Conservation (phyloP, 768 basidiomycete species). For the Phlebiopsis flavidoalba region DNA sequence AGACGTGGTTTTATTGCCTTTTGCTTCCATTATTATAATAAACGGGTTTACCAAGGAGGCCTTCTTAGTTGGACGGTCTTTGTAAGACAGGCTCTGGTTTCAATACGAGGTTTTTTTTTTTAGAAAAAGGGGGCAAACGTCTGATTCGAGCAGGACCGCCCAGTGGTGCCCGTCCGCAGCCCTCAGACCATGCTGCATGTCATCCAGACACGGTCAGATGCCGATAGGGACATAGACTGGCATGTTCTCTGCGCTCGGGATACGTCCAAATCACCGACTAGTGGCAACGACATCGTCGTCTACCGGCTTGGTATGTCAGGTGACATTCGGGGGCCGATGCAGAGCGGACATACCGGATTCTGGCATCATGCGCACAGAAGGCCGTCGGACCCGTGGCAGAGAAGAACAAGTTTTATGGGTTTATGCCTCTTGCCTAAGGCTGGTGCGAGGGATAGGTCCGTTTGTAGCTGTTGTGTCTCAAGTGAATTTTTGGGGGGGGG, state of each 20-base stretch:
- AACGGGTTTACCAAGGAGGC: not conserved
- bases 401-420: slow-evolving; percentile 19
- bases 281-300: slow-evolving; percentile 1
- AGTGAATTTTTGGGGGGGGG: too few relatives aligned
- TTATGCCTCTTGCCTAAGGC: slow-evolving; percentile 7
- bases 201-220: slow-evolving; percentile 20
- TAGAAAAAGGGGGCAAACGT: too few relatives aligned
- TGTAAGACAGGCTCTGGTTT: not conserved
- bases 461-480: too few relatives aligned
- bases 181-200: slow-evolving; percentile 30
- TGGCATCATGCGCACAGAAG: slow-evolving; percentile 31
- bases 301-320: slow-evolving; percentile 4
- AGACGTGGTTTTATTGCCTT: not conserved
- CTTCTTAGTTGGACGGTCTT: not conserved
- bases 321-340: not conserved
- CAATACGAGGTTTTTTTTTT: too few relatives aligned
- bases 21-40: slow-evolving; percentile 1
- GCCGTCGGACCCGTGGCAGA: slow-evolving; percentile 24
- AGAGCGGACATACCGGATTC: slow-evolving; percentile 16
- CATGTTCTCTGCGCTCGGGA: slow-evolving; percentile 12
- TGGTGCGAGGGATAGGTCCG: slow-evolving; percentile 10
- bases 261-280: not conserved
- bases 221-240: slow-evolving; percentile 30
- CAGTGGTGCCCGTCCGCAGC: slow-evolving; percentile 30
- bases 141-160: slow-evolving; percentile 25